Conservation (phyloP, 495 filamentous ascomycete genomes). For the Penicillium desertorum region DNA sequence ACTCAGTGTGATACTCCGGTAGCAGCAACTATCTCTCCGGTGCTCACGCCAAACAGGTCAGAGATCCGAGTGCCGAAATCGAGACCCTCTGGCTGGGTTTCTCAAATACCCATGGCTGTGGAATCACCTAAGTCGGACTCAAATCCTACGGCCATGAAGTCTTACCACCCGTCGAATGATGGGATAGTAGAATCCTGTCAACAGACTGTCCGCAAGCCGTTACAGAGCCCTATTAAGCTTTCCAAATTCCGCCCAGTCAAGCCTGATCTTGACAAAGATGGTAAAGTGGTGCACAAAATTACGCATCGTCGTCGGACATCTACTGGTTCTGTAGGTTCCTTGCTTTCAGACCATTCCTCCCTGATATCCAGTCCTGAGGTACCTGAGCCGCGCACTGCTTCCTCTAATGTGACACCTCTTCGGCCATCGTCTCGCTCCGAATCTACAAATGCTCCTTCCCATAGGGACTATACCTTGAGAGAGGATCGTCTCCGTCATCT, state of each 20-base stretch:
- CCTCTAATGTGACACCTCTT: conserved; percentile 31
- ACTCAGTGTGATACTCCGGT: neutral
- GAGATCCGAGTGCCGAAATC: neutral
- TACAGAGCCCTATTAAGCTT: conserved; percentile 47
- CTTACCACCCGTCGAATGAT: neutral
- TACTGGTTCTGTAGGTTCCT: conserved; percentile 36
- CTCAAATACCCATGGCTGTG: conserved; percentile 6
- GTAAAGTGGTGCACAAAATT: conserved; percentile 9
- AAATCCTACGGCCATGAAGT: neutral
- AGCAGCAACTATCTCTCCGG: neutral
- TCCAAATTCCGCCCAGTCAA: conserved; percentile 31
- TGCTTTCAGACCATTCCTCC: conserved; percentile 39
- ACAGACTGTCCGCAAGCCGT: conserved; percentile 25
- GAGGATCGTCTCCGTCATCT: conserved; percentile 36
- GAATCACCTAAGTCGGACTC: neutral
- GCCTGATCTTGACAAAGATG: conserved; percentile 27
- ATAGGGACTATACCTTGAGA: conserved; percentile 35
- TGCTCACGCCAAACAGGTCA: neutral
- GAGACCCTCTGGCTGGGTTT: neutral
- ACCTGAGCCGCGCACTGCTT: conserved; percentile 31
- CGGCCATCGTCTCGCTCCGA: conserved; percentile 30
- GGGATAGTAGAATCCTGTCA: conserved; percentile 4
- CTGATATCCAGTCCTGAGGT: conserved; percentile 37
- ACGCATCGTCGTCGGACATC: conserved; percentile 32
- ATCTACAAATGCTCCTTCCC: conserved; percentile 20